Conservation (phyloP, 1,284 basidiomycete species). For the Xanthoconium separans region DNA sequence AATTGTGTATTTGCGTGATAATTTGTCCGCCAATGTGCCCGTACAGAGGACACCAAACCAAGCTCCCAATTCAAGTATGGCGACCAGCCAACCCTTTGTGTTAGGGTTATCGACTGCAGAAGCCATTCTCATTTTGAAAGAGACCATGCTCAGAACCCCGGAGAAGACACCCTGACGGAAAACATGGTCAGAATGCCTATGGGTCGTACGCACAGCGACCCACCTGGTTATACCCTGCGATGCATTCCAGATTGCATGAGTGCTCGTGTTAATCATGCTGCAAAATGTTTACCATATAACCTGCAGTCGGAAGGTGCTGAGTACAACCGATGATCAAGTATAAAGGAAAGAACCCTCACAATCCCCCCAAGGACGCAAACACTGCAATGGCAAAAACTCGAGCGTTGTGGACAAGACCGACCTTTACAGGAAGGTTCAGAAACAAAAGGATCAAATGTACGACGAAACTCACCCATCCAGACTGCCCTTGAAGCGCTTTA, state of each 20-base stretch:
- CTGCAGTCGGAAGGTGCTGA: conserved; percentile 26
- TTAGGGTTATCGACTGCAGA: conserved; percentile 48
- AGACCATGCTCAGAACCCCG: conserved; percentile 61
- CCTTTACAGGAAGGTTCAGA: conserved; percentile 36
- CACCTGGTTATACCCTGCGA: conserved; percentile 63
- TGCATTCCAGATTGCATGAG: conserved; percentile 2
- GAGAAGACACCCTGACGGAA: conserved; percentile 65
- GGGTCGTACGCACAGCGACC: conserved; percentile 12
- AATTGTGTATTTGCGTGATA: conserved; percentile 72
- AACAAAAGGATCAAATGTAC: not conserved
- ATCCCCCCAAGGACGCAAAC: conserved; percentile 70
- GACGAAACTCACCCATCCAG: conserved; percentile 58
- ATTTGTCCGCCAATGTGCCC: conserved; percentile 67
- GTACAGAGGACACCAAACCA: conserved; percentile 72
- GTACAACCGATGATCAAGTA: too few species aligned
- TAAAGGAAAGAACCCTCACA: conserved; percentile 44
- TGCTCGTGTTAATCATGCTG: not conserved
- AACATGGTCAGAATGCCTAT: not conserved
- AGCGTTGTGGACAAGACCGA: conserved; percentile 60
- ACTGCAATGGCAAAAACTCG: conserved; percentile 62
- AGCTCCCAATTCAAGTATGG: conserved; percentile 69
- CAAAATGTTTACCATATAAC: conserved; percentile 46
- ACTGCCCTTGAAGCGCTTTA: conserved; percentile 56
- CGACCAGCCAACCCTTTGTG: conserved; percentile 67
- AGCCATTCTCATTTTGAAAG: conserved; percentile 56